These are phyloP conservation scores for Calonectria honghensis DNA, from an alignment of 2,329 filamentous ascomycete genomes.

Conservation along the genomic window DNA sequence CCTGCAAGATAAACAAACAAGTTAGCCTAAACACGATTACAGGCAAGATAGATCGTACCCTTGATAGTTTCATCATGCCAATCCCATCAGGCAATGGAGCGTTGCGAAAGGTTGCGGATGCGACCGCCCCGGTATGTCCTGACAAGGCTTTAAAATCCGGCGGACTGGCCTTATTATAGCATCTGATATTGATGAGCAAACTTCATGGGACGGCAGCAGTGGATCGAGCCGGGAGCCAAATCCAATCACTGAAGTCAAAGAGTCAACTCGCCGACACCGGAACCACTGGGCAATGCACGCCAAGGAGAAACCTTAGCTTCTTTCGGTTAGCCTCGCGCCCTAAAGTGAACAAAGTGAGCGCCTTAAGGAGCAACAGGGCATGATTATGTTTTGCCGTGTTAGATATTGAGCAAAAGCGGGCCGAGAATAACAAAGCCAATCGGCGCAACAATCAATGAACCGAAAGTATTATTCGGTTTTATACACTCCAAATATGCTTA, in stretches of 20 bases:
- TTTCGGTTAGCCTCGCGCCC: neutral
- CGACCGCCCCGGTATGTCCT: neutral
- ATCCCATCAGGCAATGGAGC: no score
- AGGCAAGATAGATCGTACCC: neutral
- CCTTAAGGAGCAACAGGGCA: neutral
- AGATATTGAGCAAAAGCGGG: neutral
- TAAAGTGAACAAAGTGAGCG: neutral
- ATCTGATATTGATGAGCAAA: neutral
- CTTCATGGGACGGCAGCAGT: neutral
- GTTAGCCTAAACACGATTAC: constrained; percentile 62
- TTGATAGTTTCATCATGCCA: neutral
- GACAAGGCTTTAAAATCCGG: neutral
- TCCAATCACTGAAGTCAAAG: neutral
- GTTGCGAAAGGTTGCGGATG: neutral
- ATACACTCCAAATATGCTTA: neutral
- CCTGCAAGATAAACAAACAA: constrained; percentile 47
- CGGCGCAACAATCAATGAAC: neutral
- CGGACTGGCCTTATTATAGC: neutral
- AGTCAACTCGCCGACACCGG: neutral
- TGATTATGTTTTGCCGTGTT: neutral
- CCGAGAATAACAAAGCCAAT: neutral
- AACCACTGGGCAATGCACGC: neutral
- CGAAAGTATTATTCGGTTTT: neutral
- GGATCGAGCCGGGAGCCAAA: neutral
- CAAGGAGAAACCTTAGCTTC: neutral